A percentile compares a stretch with the other conserved stretches of the same genome.
These are phyloP conservation scores for Exutisphaerella laricina DNA, from an alignment of 2,329 filamentous ascomycete genomes.

Conservation along the genomic window DNA sequence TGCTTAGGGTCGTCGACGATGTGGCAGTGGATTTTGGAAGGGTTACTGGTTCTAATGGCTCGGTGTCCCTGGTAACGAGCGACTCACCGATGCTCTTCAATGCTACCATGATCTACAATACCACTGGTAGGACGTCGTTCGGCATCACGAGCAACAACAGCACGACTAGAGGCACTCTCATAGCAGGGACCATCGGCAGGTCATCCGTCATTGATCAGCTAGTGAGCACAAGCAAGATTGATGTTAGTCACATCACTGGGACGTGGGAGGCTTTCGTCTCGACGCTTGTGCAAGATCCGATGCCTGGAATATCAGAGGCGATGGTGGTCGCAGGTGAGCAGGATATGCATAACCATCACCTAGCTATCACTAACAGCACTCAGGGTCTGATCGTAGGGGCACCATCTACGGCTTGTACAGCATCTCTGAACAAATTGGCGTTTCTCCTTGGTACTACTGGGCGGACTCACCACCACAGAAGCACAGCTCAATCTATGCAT, in stretches of 20 bases:
- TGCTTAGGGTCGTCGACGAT: slow-evolving; percentile 62
- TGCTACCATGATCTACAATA: slow-evolving; percentile 39
- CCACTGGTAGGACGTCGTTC: slow-evolving; percentile 38
- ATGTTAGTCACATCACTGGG: slow-evolving; percentile 53
- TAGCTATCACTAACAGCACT: not conserved
- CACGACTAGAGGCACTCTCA: slow-evolving; percentile 47
- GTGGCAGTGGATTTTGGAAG: slow-evolving; percentile 63
- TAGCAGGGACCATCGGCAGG: slow-evolving; percentile 59
- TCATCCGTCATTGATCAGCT: slow-evolving; percentile 56
- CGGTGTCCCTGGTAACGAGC: slow-evolving; percentile 28
- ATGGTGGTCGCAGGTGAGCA: not conserved
- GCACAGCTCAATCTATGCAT: slow-evolving; percentile 51
- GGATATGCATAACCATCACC: not conserved
- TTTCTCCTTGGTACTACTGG: slow-evolving; percentile 66
- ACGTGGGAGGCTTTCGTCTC: slow-evolving; percentile 66
- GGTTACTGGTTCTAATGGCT: slow-evolving; percentile 62
- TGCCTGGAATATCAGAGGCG: slow-evolving; percentile 47
- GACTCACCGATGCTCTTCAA: slow-evolving; percentile 23
- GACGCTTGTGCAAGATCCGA: slow-evolving; percentile 52
- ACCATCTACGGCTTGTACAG: slow-evolving; percentile 68
- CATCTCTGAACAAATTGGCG: slow-evolving; percentile 66
- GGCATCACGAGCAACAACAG: slow-evolving; percentile 21
- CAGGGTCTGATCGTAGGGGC: slow-evolving; percentile 57
- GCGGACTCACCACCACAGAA: slow-evolving; percentile 55
- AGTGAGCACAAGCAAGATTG: slow-evolving; percentile 50